Base-by-base conservation (phyloP, 495 filamentous ascomycete species). In the Symbiotaphrina buchneri region DNA sequence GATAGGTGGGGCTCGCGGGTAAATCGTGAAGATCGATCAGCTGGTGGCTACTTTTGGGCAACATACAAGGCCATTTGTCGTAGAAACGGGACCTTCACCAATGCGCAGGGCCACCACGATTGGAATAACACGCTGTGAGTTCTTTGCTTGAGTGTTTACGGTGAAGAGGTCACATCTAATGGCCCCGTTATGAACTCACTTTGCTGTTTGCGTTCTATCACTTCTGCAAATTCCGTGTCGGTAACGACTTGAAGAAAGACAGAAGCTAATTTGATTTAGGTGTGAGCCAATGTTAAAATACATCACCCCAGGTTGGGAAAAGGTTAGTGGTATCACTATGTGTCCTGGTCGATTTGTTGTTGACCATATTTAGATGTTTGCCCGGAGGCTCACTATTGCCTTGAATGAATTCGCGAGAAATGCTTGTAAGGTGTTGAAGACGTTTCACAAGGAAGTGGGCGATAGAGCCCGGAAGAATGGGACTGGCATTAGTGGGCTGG, bases 21-120 rank as follows among this genome's bases (percentile, higher is more conserved):
- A 21, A 42, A 47, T 30, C 46, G 47, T 8, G 51, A 43, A 21
- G 48, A 53, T 35, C 45, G 47, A 18, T 21, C 31, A 27, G 35
- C 41, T 19, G 62, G 66, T 17, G 70, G 65, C 4, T 39, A 63
- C 13, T 36, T 39, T 20, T 74, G 55, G 55, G 16, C 48, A 2
- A 73, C 72, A 0, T 78, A 75, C 39, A 68, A 63, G 45, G 73
- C 71, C n/a, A 56, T 58, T 4, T 63, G 59, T 41, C 51, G 58
- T 32, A 54, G 70, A 13, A 36, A 59, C 22, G 62, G 62, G 28
- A 52, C 51, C 15, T 59, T 49, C 35, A 35, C 37, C 5, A 47
- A 37, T 33, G 24, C 26, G 27, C 35, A 41, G 29, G 45, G 42
- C 5, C 32, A 27, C n/a, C 32, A 38, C 27, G 27, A 29, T 11